A percentile compares a stretch with the other conserved stretches of the same genome.
phyloP scores from a whole-genome alignment of 306 rosid species.

The Cucurbita maxima region DNA sequence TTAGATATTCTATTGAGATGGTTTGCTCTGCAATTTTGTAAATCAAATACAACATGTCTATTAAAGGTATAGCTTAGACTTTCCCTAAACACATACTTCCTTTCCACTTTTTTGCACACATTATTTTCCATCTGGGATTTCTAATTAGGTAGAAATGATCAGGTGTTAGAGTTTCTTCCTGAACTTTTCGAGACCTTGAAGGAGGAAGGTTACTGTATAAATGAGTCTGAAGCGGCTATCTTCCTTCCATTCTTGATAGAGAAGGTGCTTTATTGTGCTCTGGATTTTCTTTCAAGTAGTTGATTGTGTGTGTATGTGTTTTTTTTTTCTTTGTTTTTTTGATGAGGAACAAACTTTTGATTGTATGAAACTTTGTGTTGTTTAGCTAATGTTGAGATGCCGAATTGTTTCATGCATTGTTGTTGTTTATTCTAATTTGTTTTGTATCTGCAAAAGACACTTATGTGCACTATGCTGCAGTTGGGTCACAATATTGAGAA shows the following conservation, averaged over 20 bases:
- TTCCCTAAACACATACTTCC: neutral
- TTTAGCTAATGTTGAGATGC: neutral
- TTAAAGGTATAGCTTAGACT: slow-evolving; percentile 47
- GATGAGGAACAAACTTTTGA: too few species aligned
- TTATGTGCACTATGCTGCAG: slow-evolving; percentile 31
- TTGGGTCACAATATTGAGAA: slow-evolving; percentile 93
- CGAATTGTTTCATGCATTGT: neutral
- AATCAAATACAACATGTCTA: slow-evolving; percentile 91
- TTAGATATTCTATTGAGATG: slow-evolving; percentile 85
- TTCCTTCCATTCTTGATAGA: slow-evolving; percentile 87
- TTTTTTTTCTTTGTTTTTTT: too few species aligned
- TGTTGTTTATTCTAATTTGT: neutral
- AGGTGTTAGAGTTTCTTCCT: slow-evolving; percentile 96
- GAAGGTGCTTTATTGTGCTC: slow-evolving; percentile 40
- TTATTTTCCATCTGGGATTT: neutral
- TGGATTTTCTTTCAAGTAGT: neutral
- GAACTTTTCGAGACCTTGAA: slow-evolving; percentile 69
- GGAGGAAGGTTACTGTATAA: slow-evolving; percentile 65
- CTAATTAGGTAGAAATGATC: slow-evolving; percentile 10
- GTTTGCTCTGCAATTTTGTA: slow-evolving; percentile 94
- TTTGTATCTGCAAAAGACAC: neutral
- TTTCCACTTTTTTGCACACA: neutral
- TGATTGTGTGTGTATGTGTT: neutral
- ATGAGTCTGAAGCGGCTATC: slow-evolving; percentile 83
- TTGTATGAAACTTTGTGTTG: neutral